phyloP scores from a whole-genome alignment of 345 rosid species.

The Eucalyptus pumila region DNA sequence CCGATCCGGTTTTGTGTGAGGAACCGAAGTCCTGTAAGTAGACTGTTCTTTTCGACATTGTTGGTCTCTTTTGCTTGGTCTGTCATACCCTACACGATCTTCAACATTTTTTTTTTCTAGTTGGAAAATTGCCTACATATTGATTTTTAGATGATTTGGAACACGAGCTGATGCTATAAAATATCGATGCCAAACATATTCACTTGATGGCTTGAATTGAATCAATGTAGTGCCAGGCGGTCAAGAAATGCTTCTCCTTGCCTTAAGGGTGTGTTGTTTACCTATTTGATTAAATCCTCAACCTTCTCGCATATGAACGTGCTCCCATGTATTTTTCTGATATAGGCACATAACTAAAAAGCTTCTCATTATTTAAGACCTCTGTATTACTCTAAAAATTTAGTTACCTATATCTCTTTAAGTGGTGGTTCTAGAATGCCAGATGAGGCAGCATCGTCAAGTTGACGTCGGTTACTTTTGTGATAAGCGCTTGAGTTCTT shows the following conservation, averaged over 20 bases:
- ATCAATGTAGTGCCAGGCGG: neutral
- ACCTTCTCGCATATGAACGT: neutral
- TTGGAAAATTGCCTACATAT: neutral
- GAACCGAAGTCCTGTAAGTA: neutral
- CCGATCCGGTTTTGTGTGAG: neutral
- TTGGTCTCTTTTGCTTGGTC: neutral
- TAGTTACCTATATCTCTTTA: neutral
- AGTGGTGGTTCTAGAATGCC: neutral
- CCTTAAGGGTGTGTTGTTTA: neutral
- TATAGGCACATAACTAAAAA: neutral
- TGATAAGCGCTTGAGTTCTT: neutral
- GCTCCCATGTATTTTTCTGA: neutral
- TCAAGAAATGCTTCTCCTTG: neutral
- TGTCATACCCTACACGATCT: neutral
- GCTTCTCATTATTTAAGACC: neutral
- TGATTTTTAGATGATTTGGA: neutral
- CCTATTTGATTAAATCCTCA: neutral
- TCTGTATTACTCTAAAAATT: neutral
- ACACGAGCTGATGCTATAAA: neutral
- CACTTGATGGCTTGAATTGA: neutral
- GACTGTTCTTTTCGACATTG: neutral
- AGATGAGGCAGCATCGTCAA: neutral
- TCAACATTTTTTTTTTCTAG: neutral
- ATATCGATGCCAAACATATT: neutral
- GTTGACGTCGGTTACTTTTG: neutral